A percentile compares a stretch with the other conserved stretches of the same genome.
These are phyloP conservation scores for Wickerhamiella kurtzmanii DNA, from an alignment of 805 yeast genomes.

Conservation along the genomic window DNA sequence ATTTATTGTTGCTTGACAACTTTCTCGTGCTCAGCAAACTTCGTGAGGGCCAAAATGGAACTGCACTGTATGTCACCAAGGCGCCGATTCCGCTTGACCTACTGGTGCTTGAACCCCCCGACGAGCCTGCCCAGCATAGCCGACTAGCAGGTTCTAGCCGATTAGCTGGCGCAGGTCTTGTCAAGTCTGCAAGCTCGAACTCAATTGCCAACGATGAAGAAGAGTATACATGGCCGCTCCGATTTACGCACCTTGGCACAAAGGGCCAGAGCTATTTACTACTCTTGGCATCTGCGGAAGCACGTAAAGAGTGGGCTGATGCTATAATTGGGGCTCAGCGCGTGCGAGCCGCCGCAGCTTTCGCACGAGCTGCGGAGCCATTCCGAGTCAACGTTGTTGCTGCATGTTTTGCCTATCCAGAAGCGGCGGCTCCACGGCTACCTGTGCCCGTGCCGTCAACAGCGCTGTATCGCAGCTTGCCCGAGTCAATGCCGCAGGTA, in stretches of 20 bases:
- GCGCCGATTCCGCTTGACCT: slow-evolving; percentile 32
- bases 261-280: slow-evolving; percentile 23
- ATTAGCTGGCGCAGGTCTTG: neutral
- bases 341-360: slow-evolving; percentile 24
- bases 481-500: slow-evolving; percentile 6
- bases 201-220: slow-evolving; percentile 12
- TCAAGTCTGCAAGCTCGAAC: neutral
- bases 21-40: slow-evolving; percentile 33
- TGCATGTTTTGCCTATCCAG: slow-evolving; percentile 56
- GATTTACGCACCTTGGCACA: slow-evolving; percentile 26
- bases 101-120: slow-evolving; percentile 43
- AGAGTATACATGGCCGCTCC: slow-evolving; percentile 24
- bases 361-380: slow-evolving; percentile 35
- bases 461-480: slow-evolving; percentile 22
- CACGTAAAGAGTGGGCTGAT: slow-evolving; percentile 45
- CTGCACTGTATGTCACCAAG: slow-evolving; percentile 25
- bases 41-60: slow-evolving; percentile 25
- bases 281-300: slow-evolving; percentile 25
- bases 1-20: slow-evolving; percentile 56
- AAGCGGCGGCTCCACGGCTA: slow-evolving; percentile 31
- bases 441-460: slow-evolving; percentile 23
- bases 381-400: slow-evolving; percentile 40
- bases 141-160: slow-evolving; percentile 1
- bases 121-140: slow-evolving; percentile 23
- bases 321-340: slow-evolving; percentile 37